Evolutionary conservation across 805 yeast genomes (phyloP).

Genomic region (Candida manassasensis): DNA sequence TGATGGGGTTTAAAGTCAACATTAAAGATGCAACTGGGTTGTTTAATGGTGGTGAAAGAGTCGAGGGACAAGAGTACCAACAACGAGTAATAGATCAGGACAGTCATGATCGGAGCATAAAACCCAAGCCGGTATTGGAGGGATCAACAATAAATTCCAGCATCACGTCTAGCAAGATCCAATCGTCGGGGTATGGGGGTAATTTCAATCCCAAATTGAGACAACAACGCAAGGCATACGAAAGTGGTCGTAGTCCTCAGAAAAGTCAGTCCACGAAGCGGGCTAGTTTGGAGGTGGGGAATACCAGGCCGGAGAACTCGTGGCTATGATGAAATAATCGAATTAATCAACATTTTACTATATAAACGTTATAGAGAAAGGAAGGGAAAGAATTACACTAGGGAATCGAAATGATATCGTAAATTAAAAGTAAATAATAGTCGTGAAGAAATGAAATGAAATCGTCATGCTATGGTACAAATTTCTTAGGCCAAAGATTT

Average conservation of each 20-base stretch:
- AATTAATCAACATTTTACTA: neutral
- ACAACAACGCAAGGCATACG: constrained; percentile 22
- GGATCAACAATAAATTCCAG: constrained; percentile 9
- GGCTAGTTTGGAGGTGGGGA: constrained; percentile 24
- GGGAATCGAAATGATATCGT: too few species aligned
- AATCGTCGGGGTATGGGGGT: constrained; percentile 20
- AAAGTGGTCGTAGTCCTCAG: constrained; percentile 14
- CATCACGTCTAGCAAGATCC: constrained; percentile 5
- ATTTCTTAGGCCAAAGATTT: constrained; percentile 10
- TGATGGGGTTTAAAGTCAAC: constrained; percentile 48
- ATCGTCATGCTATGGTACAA: neutral
- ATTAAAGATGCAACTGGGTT: constrained; percentile 62
- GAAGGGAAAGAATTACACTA: neutral
- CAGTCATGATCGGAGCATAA: constrained; percentile 21
- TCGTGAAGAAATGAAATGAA: neutral
- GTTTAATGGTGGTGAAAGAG: constrained; percentile 45
- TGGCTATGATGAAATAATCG: neutral
- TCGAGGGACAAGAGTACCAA: constrained; percentile 10
- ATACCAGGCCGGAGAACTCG: constrained; percentile 16
- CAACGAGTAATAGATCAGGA: constrained; percentile 25
- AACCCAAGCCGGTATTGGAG: constrained; percentile 15
- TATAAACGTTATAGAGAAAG: neutral
- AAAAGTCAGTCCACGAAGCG: constrained; percentile 14
- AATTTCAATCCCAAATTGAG: constrained; percentile 24
- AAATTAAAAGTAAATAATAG: neutral